Evolutionary conservation across 1,284 basidiomycete genomes (phyloP).

Genomic region (Ganoderma sinense): DNA sequence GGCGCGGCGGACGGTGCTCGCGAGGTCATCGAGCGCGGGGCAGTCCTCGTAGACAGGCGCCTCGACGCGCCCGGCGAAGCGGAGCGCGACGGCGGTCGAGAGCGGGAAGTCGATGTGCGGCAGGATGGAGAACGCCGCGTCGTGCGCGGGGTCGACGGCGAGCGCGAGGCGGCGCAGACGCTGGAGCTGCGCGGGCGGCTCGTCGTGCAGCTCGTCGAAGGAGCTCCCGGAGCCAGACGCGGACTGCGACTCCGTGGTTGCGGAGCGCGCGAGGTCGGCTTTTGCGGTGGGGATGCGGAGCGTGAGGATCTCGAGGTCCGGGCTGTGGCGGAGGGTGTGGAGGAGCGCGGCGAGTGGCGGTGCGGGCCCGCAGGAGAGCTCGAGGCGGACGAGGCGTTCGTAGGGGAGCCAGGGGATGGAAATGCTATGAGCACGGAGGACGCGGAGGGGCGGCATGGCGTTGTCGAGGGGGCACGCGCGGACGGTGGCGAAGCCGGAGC

Average conservation of each 20-base stretch:
- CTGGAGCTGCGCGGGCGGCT: constrained; percentile 4
- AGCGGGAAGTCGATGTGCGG: constrained; percentile 17
- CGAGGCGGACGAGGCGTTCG: constrained; percentile 17
- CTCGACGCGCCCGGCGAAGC: constrained; percentile 7
- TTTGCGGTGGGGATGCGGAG: constrained; percentile 6
- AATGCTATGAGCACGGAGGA: constrained; percentile 10
- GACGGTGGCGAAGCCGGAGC: neutral
- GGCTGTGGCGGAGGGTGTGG: constrained; percentile 16
- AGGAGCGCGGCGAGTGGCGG: constrained; percentile 17
- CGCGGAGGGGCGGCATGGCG: constrained; percentile 16
- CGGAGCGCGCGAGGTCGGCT: neutral
- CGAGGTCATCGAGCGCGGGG: constrained; percentile 14
- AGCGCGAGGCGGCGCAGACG: constrained; percentile 17
- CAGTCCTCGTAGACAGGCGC: constrained; percentile 11
- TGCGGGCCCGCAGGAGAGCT: constrained; percentile 10
- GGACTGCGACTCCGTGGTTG: neutral
- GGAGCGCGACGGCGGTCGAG: constrained; percentile 12
- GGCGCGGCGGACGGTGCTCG: constrained; percentile 5
- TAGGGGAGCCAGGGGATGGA: constrained; percentile 18
- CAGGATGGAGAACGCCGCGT: constrained; percentile 15
- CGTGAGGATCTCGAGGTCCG: constrained; percentile 9
- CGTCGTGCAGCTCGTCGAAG: neutral
- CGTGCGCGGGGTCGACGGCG: neutral
- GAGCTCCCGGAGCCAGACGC: no score
- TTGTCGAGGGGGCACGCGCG: constrained; percentile 10